Evolutionary conservation across 768 basidiomycete species (phyloP).

Genomic region (Grammothele lineata): DNA sequence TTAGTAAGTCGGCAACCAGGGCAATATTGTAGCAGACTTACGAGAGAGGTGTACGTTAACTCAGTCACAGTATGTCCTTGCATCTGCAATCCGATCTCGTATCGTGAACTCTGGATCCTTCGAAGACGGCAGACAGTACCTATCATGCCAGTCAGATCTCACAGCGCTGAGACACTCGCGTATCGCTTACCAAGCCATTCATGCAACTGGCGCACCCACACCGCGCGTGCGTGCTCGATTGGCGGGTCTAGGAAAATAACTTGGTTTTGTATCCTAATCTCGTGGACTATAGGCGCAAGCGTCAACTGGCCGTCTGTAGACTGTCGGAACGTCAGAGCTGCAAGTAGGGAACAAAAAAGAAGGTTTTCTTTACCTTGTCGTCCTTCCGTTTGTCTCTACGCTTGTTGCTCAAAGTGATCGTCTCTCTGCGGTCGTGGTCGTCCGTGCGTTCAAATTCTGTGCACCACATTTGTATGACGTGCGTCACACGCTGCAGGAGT

Average conservation of each 20-base stretch:
- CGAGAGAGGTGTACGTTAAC: slow-evolving; percentile 79
- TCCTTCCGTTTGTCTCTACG: slow-evolving; percentile 76
- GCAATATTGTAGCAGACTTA: slow-evolving; percentile 32
- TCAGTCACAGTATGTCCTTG: slow-evolving; percentile 61
- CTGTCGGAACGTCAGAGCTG: slow-evolving; percentile 30
- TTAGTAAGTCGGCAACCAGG: slow-evolving; percentile 4
- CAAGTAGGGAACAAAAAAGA: neutral
- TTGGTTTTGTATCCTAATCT: slow-evolving; percentile 97
- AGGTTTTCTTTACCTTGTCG: slow-evolving; percentile 54
- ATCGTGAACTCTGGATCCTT: slow-evolving; percentile 90
- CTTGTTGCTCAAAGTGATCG: slow-evolving; percentile 49
- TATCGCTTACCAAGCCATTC: slow-evolving; percentile 68
- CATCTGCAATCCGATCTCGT: slow-evolving; percentile 96
- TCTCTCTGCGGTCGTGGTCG: slow-evolving; percentile 59
- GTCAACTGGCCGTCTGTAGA: slow-evolving; percentile 69
- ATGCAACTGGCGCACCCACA: slow-evolving; percentile 87
- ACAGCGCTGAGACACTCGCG: neutral
- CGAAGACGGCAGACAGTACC: slow-evolving; percentile 84
- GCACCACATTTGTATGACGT: slow-evolving; percentile 86
- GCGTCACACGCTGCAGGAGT: slow-evolving; percentile 66
- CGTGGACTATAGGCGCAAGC: slow-evolving; percentile 86
- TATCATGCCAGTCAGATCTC: slow-evolving; percentile 20
- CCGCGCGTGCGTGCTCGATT: slow-evolving; percentile 88
- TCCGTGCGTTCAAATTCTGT: slow-evolving; percentile 77
- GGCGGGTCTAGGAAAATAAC: slow-evolving; percentile 98